These are phyloP conservation scores for Colletotrichum somersetense DNA, from an alignment of 2,329 filamentous ascomycete species.

Conservation along the genomic window DNA sequence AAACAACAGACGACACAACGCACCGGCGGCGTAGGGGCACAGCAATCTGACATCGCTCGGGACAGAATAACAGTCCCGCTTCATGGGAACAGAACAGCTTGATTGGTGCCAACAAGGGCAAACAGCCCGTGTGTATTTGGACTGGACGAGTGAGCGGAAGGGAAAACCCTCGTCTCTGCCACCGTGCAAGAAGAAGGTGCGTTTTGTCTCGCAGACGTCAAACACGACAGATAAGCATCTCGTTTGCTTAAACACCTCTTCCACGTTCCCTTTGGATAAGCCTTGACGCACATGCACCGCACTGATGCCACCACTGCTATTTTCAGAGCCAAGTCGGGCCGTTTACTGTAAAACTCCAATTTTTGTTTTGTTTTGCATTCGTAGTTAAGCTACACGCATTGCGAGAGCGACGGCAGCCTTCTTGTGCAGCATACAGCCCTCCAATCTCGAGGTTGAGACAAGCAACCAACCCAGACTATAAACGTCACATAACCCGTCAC, in stretches of 20 bases:
- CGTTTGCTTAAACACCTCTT: background rate
- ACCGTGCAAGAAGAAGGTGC: no score
- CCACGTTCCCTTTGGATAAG: background rate
- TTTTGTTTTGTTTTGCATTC: conserved; percentile 30
- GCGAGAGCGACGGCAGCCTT: conserved; percentile 12
- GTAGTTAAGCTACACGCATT: conserved; percentile 27
- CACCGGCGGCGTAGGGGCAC: conserved; percentile 2
- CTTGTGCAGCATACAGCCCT: conserved; percentile 16
- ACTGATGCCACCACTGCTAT: conserved; percentile 11
- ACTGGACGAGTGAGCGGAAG: no score
- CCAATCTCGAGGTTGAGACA: background rate
- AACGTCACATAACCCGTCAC: conserved; percentile 6
- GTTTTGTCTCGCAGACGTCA: background rate
- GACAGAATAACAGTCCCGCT: no score
- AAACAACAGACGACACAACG: conserved; percentile 9
- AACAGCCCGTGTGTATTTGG: no score
- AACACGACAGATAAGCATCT: background rate
- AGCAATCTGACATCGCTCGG: background rate
- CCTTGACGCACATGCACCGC: background rate
- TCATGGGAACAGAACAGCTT: no score
- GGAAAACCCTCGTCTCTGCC: no score
- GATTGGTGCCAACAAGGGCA: no score
- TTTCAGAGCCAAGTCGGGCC: background rate
- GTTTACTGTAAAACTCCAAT: background rate
- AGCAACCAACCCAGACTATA: background rate